Percentiles rank a stretch among this genome's conserved stretches.
Conservation (phyloP, 2,329 filamentous ascomycete species). For the Dactylellina haptotyla region DNA sequence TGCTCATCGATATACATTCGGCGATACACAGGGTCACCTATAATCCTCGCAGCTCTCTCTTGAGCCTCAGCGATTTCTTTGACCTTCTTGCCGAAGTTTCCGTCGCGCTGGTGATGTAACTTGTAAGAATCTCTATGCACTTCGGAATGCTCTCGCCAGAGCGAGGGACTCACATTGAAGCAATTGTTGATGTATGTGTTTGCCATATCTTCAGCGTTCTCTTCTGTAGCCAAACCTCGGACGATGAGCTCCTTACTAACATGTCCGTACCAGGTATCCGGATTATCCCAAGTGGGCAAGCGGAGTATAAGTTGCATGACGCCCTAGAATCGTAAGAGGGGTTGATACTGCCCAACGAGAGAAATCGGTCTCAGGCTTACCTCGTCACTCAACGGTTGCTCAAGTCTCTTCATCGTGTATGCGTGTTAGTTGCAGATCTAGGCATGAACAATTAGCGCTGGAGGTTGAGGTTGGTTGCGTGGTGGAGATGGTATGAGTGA, state of each 20-base stretch:
- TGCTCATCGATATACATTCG: too few species aligned
- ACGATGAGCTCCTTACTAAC: conserved; percentile 6
- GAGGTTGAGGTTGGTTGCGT: too few species aligned
- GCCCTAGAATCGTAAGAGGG: background rate
- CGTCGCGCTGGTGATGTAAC: background rate
- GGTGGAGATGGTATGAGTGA: too few species aligned
- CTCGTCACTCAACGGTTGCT: background rate
- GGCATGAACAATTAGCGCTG: too few species aligned
- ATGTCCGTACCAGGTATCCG: background rate
- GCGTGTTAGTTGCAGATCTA: too few species aligned
- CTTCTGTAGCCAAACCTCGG: background rate
- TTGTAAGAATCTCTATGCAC: background rate
- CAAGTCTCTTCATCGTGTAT: background rate
- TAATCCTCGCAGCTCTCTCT: background rate
- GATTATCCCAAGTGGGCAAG: background rate
- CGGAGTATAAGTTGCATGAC: background rate
- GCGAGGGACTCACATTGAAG: background rate
- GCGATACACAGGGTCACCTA: background rate
- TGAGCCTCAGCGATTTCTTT: background rate
- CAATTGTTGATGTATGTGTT: background rate
- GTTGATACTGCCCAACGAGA: background rate
- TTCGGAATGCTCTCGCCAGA: background rate
- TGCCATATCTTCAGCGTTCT: background rate
- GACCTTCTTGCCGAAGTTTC: background rate
- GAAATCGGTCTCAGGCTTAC: conserved; percentile 7